Conservation (phyloP, 73 alveolate species). For the Paramecium sexaurelia region DNA sequence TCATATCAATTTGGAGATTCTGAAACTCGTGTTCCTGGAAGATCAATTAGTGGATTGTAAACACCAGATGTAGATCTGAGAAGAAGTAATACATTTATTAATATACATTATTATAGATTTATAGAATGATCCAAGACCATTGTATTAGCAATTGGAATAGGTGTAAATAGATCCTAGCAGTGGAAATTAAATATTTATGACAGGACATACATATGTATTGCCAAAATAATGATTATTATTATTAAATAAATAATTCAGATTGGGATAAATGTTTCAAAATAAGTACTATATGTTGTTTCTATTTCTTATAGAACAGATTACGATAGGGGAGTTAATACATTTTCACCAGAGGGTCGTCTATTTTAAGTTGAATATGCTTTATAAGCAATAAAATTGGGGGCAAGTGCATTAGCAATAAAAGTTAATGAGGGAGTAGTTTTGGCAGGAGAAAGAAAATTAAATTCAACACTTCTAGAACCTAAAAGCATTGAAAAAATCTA, state of each 20-base stretch:
- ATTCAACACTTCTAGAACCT: constrained; percentile 46
- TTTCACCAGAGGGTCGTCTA: constrained; percentile 94
- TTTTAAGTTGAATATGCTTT: constrained; percentile 95
- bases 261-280: constrained; percentile 28
- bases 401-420: constrained; percentile 52
- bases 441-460: constrained; percentile 48
- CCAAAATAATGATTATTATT: constrained; percentile 22
- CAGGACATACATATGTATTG: constrained; percentile 18
- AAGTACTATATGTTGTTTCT: not conserved
- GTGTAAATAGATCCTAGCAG: not conserved
- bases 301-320: constrained; percentile 73
- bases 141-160: not conserved
- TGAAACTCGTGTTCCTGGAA: not conserved
- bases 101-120: not conserved
- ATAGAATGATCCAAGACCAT: not conserved
- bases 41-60: not conserved
- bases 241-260: constrained; percentile 11
- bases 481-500: constrained; percentile 41
- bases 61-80: constrained; percentile 21
- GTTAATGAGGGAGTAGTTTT: constrained; percentile 50
- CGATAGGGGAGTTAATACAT: constrained; percentile 97
- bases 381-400: constrained; percentile 79
- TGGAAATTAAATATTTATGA: not conserved
- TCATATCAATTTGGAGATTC: not conserved
- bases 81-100: not conserved